A percentile compares a stretch with the other conserved stretches of the same genome.
Evolutionary conservation across 441 rosid species (phyloP).

Genomic region (Isatis lusitanica): DNA sequence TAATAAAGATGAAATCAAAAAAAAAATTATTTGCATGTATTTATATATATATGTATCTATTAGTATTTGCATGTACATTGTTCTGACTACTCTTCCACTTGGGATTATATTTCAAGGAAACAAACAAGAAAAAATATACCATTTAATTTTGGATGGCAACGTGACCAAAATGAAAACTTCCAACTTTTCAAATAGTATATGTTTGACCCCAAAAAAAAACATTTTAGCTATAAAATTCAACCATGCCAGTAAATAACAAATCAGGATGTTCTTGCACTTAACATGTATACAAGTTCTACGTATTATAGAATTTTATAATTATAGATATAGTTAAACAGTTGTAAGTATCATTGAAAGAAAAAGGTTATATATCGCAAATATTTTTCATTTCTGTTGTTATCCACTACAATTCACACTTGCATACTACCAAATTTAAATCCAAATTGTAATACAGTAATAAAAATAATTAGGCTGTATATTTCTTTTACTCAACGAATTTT

Average conservation of each 20-base stretch:
- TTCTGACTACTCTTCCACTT: slow-evolving; percentile 23
- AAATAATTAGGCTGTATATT: not conserved
- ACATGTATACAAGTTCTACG: not conserved
- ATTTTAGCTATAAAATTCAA: not conserved
- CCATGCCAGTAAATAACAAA: not conserved
- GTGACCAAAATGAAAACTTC: not conserved
- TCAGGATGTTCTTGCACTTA: not conserved
- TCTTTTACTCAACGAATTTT: not conserved
- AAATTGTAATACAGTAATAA: not conserved
- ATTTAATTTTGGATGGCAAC: not conserved
- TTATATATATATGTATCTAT: not conserved
- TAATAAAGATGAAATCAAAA: not conserved
- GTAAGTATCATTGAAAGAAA: not conserved
- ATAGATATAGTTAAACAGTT: too few species aligned
- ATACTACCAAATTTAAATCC: not conserved
- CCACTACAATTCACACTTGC: not conserved
- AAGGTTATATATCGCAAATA: not conserved
- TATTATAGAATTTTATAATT: not conserved
- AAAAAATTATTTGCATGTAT: slow-evolving; percentile 1
- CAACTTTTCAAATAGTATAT: not conserved
- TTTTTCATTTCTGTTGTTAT: not conserved
- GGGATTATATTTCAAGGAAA: slow-evolving; percentile 15
- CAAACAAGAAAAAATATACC: slow-evolving; percentile 8
- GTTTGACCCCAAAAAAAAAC: not conserved
- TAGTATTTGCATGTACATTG: slow-evolving; percentile 7